Base-by-base conservation (phyloP, 306 rosid genomes). In the Cicer judaicum region DNA sequence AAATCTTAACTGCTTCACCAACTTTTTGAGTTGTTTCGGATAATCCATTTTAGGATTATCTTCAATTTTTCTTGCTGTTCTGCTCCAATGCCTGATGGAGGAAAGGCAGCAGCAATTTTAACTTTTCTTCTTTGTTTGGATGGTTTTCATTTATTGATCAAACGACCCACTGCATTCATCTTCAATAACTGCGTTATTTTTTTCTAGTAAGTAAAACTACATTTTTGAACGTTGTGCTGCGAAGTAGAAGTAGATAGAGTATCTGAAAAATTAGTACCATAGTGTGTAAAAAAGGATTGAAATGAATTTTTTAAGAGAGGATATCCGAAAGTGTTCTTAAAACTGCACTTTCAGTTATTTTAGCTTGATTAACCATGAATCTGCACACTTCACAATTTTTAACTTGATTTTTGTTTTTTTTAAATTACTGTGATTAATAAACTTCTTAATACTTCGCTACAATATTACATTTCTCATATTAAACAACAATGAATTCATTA, bases 21-120 rank as follows among this genome's bases (percentile, higher is more conserved):
- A 60, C 56, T 59, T 49, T 19, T 34, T 41, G 48, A 52, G 21
- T 78, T 43, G 73, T 71, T 52, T 46, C 50, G 40, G 71, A 21
- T 39, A 12, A 19, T 67, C 15, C 21, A 34, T 46, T 5, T 66
- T 66, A 5, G 68, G 59, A 66, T 42, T 67, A 66, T 42, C 67
- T 56, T 66, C 47, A 16, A 13, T 13, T 14, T 60, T 12, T 60
- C 44, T 10, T 24, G 4, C 12, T 14, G 36, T 46, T 46, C 46
- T 42, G 46, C 46, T 42, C 46, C 8, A 9, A 7, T 42, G 46
- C 46, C 10, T 1, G 46, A 42, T 42, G 46, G 46, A 7, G 46
- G 46, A 42, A 42, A 9, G 49, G 10, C 49, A 44, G 49, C 49
- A 44, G 49, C 11, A 10, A 44, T 44, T 44, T 44, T 10, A 10